Evolutionary conservation across 2,329 filamentous ascomycete genomes (phyloP), one percentile per base, ranked within the genome.

Genomic region (Pestalotiopsis sp.): DNA sequence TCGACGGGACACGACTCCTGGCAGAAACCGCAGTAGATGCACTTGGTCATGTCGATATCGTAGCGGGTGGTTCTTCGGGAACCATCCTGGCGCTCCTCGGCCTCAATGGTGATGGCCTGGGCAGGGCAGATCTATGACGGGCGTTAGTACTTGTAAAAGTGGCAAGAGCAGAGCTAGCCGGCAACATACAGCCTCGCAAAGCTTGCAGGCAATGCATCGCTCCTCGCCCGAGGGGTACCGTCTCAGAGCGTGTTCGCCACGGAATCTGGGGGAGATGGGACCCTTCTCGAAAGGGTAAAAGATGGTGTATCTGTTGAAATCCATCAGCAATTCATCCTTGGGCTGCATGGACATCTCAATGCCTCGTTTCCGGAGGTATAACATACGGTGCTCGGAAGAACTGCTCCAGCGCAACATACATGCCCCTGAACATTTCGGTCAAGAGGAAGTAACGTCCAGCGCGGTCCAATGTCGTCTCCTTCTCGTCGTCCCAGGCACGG

Each of bases 21-120:
- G 89, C 96, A 98, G 86, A 97, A 97, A 65, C 96, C 96, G 82
- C 96, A 98, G 90, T 98, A 99, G 83, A 99, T 99, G 86, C 96
- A 99, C 89, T 99, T 99, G 78, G 96, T 98, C 96, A 99, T 99
- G 84, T 99, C 96, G 80, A 99, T 98, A 81, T 99, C 96, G 85
- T 99, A 99, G 80, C 95, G 91, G 70, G 95, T 98, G 65, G 96
- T 99, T 80, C 96, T 91, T 83, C 96, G 91, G 78, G 93, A 97
- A 72, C 96, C 96, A 78, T 99, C 96, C 78, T 93, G 93, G 80
- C 96, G 94, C 87, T 99, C 96, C 83, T 99, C 96, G 68, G 96
- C 96, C 85, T 99, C 96, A 77, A 99, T 99, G 66, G 96, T 99
- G 82, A 99, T 99, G 78, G 96, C 96, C 84, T 97, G 93, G 68